phyloP scores from a whole-genome alignment of 2,329 filamentous ascomycete species.

The Aspergillus clavatus region DNA sequence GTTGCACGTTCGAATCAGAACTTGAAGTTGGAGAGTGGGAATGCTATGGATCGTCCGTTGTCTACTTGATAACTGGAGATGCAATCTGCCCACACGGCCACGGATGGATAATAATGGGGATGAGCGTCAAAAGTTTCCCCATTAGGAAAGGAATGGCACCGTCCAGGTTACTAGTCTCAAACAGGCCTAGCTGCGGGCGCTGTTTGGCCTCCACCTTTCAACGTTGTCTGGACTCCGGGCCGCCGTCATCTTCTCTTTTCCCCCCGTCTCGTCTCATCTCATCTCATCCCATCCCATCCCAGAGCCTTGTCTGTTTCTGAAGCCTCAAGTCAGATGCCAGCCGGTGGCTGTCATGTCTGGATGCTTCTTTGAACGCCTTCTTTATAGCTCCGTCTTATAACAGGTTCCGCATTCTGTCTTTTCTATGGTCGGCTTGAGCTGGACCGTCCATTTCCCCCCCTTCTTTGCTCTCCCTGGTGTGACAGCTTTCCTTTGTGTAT shows the following conservation, averaged over 20 bases:
- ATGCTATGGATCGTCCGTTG: too few species aligned
- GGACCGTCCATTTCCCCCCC: background rate
- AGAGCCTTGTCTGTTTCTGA: background rate
- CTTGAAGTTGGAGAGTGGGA: too few species aligned
- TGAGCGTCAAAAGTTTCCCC: background rate
- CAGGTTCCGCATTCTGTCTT: background rate
- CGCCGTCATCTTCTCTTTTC: constrained; percentile 9
- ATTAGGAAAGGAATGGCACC: constrained; percentile 5
- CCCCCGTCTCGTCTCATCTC: constrained; percentile 1
- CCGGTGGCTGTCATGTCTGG: background rate
- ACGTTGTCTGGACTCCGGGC: constrained; percentile 13
- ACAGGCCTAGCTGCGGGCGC: constrained; percentile 13
- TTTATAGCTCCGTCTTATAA: background rate
- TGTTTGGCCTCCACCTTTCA: constrained; percentile 11
- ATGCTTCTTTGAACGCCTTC: background rate
- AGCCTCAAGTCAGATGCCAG: background rate
- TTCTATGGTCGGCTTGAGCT: background rate
- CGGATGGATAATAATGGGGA: too few species aligned
- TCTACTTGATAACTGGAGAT: too few species aligned
- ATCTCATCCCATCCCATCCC: background rate
- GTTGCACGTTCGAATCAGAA: too few species aligned
- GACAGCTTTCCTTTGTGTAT: background rate
- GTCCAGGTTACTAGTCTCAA: constrained; percentile 11
- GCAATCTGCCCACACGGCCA: too few species aligned
- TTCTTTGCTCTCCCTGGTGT: background rate